Conservation (phyloP, 441 rosid species). For the Erodium texanum region DNA sequence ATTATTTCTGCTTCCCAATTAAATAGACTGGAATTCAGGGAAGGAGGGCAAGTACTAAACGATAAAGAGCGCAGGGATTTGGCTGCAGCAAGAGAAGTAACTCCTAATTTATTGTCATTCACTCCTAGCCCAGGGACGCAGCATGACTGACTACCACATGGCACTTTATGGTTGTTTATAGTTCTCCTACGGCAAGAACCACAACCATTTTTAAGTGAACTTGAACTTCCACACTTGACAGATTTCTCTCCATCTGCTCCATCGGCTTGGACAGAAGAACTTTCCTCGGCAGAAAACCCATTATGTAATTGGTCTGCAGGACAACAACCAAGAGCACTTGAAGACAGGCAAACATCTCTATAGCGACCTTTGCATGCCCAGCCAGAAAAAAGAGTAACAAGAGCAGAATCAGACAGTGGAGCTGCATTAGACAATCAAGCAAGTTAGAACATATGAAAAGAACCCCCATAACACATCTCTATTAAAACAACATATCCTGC, state of each 20-base stretch:
- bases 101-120: constrained; percentile 37
- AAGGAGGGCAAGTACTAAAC: constrained; percentile 48
- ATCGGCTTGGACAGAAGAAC: constrained; percentile 21
- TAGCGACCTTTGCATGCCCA: constrained; percentile 70
- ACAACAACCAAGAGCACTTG: constrained; percentile 44
- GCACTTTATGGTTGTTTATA: constrained; percentile 14
- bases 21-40: constrained; percentile 63
- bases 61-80: constrained; percentile 58
- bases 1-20: constrained; percentile 55
- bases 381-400: constrained; percentile 69
- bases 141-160: constrained; percentile 36
- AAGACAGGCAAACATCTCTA: constrained; percentile 36
- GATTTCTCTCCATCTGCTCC: constrained; percentile 22
- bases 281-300: constrained; percentile 22
- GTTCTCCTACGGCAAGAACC: constrained; percentile 20
- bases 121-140: constrained; percentile 66
- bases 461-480: neutral
- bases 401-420: constrained; percentile 52
- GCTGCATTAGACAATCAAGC: constrained; percentile 36
- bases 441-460: constrained; percentile 17
- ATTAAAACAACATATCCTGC: neutral
- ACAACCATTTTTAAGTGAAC: constrained; percentile 19
- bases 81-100: constrained; percentile 46
- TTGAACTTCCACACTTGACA: constrained; percentile 27
- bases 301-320: constrained; percentile 25